A percentile compares a stretch with the other conserved stretches of the same genome.
Evolutionary conservation across 148 eudicot genomes (phyloP).

Genomic region (Vaccinium corymbosum): DNA sequence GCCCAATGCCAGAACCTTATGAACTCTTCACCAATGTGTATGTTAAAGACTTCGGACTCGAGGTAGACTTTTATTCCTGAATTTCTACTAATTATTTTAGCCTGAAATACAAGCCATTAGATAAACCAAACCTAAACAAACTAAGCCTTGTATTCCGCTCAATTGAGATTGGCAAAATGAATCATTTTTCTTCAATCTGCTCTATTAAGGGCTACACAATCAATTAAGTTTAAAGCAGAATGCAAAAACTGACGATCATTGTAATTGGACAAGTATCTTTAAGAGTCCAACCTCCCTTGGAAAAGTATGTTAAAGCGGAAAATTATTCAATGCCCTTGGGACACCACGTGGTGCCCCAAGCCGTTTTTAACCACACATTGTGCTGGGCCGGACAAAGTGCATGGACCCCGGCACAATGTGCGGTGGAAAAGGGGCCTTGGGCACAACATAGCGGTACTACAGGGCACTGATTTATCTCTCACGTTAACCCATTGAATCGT

Average conservation of each 20-base stretch:
- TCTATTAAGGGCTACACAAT: background rate
- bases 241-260: background rate
- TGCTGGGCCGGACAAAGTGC: too few relatives aligned
- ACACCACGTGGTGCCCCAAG: too few relatives aligned
- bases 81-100: background rate
- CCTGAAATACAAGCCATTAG: background rate
- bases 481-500: background rate
- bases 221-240: background rate
- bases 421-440: too few relatives aligned
- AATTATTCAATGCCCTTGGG: too few relatives aligned
- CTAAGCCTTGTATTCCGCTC: background rate
- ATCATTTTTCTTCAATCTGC: background rate
- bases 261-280: background rate
- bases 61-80: conserved; percentile 40
- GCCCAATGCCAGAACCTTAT: conserved; percentile 79
- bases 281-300: background rate
- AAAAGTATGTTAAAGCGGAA: background rate
- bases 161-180: background rate
- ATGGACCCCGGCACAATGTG: too few relatives aligned
- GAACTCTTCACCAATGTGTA: conserved; percentile 81
- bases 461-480: too few relatives aligned
- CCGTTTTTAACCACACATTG: too few relatives aligned
- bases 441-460: too few relatives aligned
- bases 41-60: conserved; percentile 73
- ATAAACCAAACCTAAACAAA: background rate